Conservation (phyloP, 2,329 filamentous ascomycete genomes). For the Fusarium citri region DNA sequence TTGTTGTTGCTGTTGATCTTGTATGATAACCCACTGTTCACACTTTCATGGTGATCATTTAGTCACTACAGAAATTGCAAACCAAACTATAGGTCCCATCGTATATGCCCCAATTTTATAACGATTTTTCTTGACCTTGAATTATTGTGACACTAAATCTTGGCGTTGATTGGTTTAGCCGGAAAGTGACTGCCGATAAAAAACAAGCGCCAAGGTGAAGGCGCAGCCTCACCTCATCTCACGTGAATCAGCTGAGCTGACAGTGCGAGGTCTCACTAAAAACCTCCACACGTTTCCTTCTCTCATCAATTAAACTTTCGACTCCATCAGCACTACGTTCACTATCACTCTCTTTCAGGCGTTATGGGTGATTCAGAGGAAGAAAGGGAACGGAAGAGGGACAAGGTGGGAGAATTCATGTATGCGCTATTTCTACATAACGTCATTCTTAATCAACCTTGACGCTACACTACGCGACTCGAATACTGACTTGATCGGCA, state of each 20-base stretch:
- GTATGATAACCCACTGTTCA: no score
- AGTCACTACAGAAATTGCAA: no score
- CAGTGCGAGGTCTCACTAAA: constrained; percentile 4
- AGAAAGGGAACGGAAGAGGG: constrained; percentile 46
- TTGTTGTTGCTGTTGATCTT: not conserved
- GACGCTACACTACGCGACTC: not conserved
- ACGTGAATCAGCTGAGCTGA: constrained; percentile 27
- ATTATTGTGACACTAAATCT: not conserved
- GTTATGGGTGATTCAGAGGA: constrained; percentile 25
- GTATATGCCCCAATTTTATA: not conserved
- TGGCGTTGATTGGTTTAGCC: constrained; percentile 8
- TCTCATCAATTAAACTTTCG: not conserved
- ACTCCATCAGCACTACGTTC: no score
- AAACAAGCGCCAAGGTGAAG: not conserved
- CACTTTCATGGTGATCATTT: no score
- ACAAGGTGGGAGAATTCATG: constrained; percentile 51
- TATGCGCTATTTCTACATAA: constrained; percentile 43
- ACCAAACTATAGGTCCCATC: not conserved
- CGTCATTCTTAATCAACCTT: not conserved
- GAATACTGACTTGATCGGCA: constrained; percentile 22
- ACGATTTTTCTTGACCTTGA: not conserved
- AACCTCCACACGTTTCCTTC: not conserved
- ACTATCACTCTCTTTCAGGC: not conserved
- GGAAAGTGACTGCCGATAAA: constrained; percentile 11
- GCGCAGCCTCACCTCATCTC: constrained; percentile 37